Evolutionary conservation across 1,284 basidiomycete genomes (phyloP).

Genomic region (Ustilago shanxiensis): DNA sequence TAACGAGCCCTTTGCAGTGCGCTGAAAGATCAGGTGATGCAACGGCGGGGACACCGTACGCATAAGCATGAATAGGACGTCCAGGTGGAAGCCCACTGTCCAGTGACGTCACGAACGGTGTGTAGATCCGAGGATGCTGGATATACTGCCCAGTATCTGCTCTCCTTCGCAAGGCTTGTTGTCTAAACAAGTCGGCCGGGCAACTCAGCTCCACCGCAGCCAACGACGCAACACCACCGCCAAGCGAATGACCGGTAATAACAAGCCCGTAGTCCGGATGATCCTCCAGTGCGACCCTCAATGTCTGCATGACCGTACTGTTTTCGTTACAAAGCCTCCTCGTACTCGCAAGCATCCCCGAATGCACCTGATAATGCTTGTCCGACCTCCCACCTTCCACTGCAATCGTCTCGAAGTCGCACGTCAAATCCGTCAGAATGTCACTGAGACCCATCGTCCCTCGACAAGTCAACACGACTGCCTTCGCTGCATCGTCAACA

Average conservation of each 20-base stretch:
- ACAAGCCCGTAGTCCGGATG: slow-evolving; percentile 73
- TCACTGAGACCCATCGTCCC: slow-evolving; percentile 73
- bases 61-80: slow-evolving; percentile 72
- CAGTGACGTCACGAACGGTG: slow-evolving; percentile 72
- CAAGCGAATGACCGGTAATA: slow-evolving; percentile 73
- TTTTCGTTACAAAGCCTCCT: slow-evolving; percentile 70
- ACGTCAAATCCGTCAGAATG: slow-evolving; percentile 74
- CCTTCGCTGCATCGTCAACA: slow-evolving; percentile 72
- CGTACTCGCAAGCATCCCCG: slow-evolving; percentile 73
- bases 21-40: slow-evolving; percentile 71
- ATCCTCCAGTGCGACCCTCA: slow-evolving; percentile 70
- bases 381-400: slow-evolving; percentile 71
- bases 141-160: slow-evolving; percentile 19
- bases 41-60: slow-evolving; percentile 67
- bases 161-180: slow-evolving; percentile 45
- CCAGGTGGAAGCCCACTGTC: slow-evolving; percentile 72
- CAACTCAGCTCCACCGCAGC: slow-evolving; percentile 70
- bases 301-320: slow-evolving; percentile 72
- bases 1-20: slow-evolving; percentile 72
- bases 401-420: slow-evolving; percentile 71
- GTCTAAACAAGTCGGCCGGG: slow-evolving; percentile 65
- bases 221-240: slow-evolving; percentile 73
- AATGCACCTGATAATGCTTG: slow-evolving; percentile 72
- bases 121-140: slow-evolving; percentile 70
- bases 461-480: slow-evolving; percentile 73